phyloP scores from a whole-genome alignment of 768 basidiomycete species.

The Gautieria morchelliformis region DNA sequence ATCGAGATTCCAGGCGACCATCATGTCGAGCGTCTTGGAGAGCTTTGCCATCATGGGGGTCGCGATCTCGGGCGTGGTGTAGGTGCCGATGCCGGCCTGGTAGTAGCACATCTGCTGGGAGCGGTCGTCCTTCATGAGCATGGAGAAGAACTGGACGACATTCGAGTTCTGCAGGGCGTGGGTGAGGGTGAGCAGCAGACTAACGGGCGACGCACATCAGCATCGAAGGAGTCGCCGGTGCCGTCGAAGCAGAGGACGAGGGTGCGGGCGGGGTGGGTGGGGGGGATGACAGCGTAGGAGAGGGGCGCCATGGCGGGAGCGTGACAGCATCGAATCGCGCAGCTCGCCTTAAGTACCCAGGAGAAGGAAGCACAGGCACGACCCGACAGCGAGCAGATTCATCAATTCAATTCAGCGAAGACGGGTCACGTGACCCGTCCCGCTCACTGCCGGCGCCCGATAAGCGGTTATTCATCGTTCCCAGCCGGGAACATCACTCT shows the following conservation, averaged over 20 bases:
- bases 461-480: no score
- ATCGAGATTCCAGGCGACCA: constrained; percentile 51
- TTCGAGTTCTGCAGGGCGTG: constrained; percentile 51
- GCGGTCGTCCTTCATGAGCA: constrained; percentile 59
- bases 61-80: constrained; percentile 52
- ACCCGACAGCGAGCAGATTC: no score
- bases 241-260: constrained; percentile 4
- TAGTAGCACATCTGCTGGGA: constrained; percentile 63
- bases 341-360: no score
- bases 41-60: constrained; percentile 47
- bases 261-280: neutral
- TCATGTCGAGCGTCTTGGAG: constrained; percentile 47
- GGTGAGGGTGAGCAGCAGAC: neutral
- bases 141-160: constrained; percentile 56
- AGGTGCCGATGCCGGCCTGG: constrained; percentile 73
- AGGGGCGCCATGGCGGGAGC: no score
- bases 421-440: no score
- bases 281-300: neutral
- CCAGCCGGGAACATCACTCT: no score
- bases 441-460: no score
- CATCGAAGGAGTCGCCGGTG: neutral
- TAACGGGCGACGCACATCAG: neutral
- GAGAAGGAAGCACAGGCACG: no score
- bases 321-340: no score
- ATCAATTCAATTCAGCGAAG: no score